Evolutionary conservation across 345 rosid genomes (phyloP), one percentile per base, ranked within the genome.

Genomic region (Dovyalis caffra): DNA sequence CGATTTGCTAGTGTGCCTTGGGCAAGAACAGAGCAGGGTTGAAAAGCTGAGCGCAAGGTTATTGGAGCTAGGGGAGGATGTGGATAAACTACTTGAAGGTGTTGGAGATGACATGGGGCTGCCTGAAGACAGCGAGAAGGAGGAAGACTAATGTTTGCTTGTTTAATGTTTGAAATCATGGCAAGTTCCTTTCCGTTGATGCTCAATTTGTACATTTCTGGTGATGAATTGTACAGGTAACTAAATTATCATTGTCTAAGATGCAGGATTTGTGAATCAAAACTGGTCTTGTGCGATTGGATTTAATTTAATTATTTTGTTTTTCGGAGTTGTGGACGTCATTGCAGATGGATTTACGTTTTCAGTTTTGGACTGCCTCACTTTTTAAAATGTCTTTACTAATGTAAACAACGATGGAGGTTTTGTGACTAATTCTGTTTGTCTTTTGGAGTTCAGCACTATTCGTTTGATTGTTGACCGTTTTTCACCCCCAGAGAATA

Each of bases 21-120:
- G 99, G 1, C 98, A 96, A 82, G 99, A 96, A 61, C 98, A 93
- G 86, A 96, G 97, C 80, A 90, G 85, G 85, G 99, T 92, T 74
- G 99, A 93, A 77, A 93, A 84, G 76, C 86, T 95, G 81, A 91
- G 86, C 15, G 76, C 91, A 11, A 92, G 82, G 84, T 78, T 96
- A 79, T 1, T 76, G 49, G 99, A 96, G 68, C 77, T 96, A n/a
- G 98, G 99, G 18, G 95, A 90, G 82, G 94, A 93, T 66, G 97
- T 89, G 14, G 97, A 90, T 64, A 79, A 81, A 79, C 84, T 96
- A 74, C 91, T 96, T 16, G 97, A 96, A 78, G 99, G 90, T 37
- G 83, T 95, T 8, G 99, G 97, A 10, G 98, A 93, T 29, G 98
- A 93, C 43, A 62, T 81, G 26, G 99, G 85, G 72, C 86, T 94